Evolutionary conservation across 2,329 filamentous ascomycete species (phyloP).

Genomic region (Coleophoma cylindrospora): DNA sequence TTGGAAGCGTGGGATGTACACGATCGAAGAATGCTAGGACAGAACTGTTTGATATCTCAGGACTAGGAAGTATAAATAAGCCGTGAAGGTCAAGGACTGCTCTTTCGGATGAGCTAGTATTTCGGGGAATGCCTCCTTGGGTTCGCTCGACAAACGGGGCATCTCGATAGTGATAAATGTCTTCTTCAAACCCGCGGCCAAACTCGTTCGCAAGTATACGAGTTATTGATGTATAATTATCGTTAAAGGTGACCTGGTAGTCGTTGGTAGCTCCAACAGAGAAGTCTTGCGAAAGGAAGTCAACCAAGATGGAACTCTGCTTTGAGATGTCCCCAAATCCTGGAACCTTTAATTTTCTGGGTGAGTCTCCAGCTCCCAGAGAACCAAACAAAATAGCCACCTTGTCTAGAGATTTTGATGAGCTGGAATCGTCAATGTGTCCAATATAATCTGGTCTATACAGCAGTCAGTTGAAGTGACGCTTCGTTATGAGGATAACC

Average conservation of each 20-base stretch:
- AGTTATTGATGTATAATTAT: not conserved
- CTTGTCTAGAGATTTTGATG: not conserved
- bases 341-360: not conserved
- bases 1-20: conserved; percentile 35
- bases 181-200: not conserved
- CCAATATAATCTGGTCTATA: too few species aligned
- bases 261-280: not conserved
- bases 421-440: too few species aligned
- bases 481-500: too few species aligned
- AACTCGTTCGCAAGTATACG: not conserved
- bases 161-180: not conserved
- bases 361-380: not conserved
- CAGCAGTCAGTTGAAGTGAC: too few species aligned
- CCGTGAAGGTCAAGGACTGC: not conserved
- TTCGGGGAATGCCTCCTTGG: not conserved
- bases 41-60: not conserved
- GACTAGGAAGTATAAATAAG: not conserved
- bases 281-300: not conserved
- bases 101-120: not conserved
- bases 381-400: not conserved
- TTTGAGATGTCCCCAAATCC: not conserved
- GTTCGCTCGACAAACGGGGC: not conserved
- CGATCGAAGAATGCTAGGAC: conserved; percentile 39
- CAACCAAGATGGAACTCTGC: not conserved
- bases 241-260: not conserved